A percentile compares a stretch with the other conserved stretches of the same genome.
phyloP scores from a whole-genome alignment of 805 yeast species.

The Kuraishia piskuri region DNA sequence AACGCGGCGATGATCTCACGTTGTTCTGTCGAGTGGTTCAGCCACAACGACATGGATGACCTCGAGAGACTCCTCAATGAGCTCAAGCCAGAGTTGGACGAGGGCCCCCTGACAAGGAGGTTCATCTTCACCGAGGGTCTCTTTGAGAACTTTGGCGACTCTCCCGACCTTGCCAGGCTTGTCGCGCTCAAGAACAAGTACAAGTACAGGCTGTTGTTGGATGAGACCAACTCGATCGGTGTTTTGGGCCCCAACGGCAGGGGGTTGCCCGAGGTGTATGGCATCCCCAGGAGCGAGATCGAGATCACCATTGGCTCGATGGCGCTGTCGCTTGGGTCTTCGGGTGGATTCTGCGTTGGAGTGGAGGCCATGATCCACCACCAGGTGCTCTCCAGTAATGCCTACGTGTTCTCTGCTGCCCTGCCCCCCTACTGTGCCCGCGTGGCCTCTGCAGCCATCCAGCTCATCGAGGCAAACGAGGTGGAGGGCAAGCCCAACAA shows the following conservation, averaged over 20 bases:
- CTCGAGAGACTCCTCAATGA: constrained; percentile 61
- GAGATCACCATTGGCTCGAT: constrained; percentile 85
- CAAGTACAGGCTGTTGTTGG: constrained; percentile 81
- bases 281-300: constrained; percentile 59
- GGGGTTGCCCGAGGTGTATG: constrained; percentile 73
- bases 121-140: constrained; percentile 89
- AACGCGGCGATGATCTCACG: constrained; percentile 84
- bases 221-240: constrained; percentile 84
- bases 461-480: constrained; percentile 32
- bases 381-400: constrained; percentile 84
- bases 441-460: constrained; percentile 47
- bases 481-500: constrained; percentile 26
- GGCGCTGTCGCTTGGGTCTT: constrained; percentile 71
- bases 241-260: constrained; percentile 78
- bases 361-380: constrained; percentile 75
- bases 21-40: constrained; percentile 73
- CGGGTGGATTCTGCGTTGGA: constrained; percentile 95
- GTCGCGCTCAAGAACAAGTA: constrained; percentile 70
- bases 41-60: constrained; percentile 84
- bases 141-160: constrained; percentile 74
- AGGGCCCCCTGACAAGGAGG: constrained; percentile 79
- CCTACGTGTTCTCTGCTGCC: constrained; percentile 91
- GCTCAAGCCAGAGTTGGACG: constrained; percentile 47
- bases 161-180: constrained; percentile 59
- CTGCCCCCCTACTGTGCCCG: constrained; percentile 86